phyloP scores from a whole-genome alignment of 352 stramenopile genomes.

The Aphanomyces astaci region DNA sequence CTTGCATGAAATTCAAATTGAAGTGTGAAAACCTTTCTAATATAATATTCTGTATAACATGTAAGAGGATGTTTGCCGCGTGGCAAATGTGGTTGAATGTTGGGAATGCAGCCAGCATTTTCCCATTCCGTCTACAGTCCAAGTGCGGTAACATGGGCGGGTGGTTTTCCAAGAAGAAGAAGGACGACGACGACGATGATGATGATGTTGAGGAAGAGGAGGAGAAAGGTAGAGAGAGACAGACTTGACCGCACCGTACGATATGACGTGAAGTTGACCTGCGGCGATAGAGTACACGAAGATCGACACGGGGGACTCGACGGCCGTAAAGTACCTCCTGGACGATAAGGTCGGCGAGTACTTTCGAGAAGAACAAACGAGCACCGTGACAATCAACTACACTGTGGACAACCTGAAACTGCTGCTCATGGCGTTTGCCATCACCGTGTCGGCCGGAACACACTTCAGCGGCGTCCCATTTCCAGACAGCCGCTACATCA shows the following conservation, averaged over 20 bases:
- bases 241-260: neutral
- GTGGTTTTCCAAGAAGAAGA: conserved; percentile 20
- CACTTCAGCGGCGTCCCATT: conserved; percentile 59
- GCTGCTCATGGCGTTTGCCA: conserved; percentile 62
- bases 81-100: neutral
- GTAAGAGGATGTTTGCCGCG: neutral
- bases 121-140: neutral
- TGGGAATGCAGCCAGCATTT: neutral
- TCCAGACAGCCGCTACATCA: conserved; percentile 55
- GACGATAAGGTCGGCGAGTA: conserved; percentile 73
- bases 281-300: conserved; percentile 12
- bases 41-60: neutral
- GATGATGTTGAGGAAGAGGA: conserved; percentile 16
- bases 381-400: conserved; percentile 55
- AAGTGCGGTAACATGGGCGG: conserved; percentile 10
- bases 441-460: conserved; percentile 46
- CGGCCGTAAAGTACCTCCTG: conserved; percentile 80
- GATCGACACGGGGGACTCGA: conserved; percentile 75
- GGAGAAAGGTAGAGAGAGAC: neutral
- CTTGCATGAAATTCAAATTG: no score
- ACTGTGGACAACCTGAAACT: conserved; percentile 80
- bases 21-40: neutral
- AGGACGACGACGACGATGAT: conserved; percentile 20
- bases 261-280: no score
- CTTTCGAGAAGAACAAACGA: conserved; percentile 41